Conservation (phyloP, 306 rosid species). For the Trifolium subterraneum region DNA sequence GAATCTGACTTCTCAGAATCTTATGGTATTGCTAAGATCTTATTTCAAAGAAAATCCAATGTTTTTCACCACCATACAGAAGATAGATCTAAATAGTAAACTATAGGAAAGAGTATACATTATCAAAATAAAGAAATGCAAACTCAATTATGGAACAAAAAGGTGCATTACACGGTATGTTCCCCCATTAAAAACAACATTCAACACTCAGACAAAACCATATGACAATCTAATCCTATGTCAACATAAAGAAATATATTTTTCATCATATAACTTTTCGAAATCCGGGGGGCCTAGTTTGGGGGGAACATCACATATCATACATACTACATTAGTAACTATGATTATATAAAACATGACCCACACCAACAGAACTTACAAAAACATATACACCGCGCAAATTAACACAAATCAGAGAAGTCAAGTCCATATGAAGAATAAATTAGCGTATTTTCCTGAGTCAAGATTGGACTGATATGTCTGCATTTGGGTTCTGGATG, state of each 20-base stretch:
- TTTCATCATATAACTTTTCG: conserved; percentile 6
- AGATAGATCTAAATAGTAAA: background rate
- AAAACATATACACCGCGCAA: conserved; percentile 78
- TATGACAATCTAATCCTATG: conserved; percentile 32
- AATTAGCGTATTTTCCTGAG: conserved; percentile 48
- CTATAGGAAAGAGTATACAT: background rate
- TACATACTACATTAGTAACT: conserved; percentile 49
- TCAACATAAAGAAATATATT: conserved; percentile 28
- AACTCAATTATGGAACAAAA: conserved; percentile 24
- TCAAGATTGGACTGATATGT: conserved; percentile 70
- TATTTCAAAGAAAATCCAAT: background rate
- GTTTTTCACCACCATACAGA: background rate
- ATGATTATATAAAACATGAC: conserved; percentile 54
- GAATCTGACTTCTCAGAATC: background rate
- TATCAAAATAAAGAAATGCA: background rate
- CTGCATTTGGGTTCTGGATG: conserved; percentile 56
- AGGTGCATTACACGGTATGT: background rate
- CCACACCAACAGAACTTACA: conserved; percentile 63
- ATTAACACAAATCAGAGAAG: conserved; percentile 56
- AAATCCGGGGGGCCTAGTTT: conserved; percentile 28
- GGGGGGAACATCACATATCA: conserved; percentile 37
- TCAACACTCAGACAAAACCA: conserved; percentile 30
- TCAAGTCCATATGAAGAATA: conserved; percentile 57
- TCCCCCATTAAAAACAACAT: conserved; percentile 21
- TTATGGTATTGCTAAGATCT: background rate